Conservation (phyloP, 768 basidiomycete species). For the Termitomyces titanicus region DNA sequence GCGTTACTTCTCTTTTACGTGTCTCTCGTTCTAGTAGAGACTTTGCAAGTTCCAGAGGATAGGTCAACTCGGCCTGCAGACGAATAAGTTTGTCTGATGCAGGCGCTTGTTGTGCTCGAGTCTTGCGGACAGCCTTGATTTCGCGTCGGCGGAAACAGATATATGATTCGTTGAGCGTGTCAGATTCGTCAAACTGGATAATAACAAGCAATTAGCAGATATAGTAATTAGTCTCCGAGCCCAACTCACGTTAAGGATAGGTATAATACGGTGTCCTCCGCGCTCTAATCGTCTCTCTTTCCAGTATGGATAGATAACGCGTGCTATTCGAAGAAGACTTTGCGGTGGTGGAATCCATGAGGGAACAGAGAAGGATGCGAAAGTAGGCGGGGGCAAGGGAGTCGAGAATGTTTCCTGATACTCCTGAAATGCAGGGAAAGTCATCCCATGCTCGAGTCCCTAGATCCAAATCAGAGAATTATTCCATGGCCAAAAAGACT, state of each 20-base stretch:
- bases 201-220: not conserved
- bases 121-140: slow-evolving; percentile 91
- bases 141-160: slow-evolving; percentile 97
- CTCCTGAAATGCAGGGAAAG: slow-evolving; percentile 69
- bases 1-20: slow-evolving; percentile 63
- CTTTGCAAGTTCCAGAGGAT: slow-evolving; percentile 70
- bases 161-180: slow-evolving; percentile 88
- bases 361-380: slow-evolving; percentile 68
- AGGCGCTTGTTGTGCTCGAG: slow-evolving; percentile 84
- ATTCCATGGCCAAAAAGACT: not conserved
- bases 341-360: slow-evolving; percentile 62
- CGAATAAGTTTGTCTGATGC: slow-evolving; percentile 87
- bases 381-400: slow-evolving; percentile 55
- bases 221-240: not conserved
- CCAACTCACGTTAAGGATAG: slow-evolving; percentile 74
- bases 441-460: slow-evolving; percentile 64
- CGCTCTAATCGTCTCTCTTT: slow-evolving; percentile 77
- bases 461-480: slow-evolving; percentile 21
- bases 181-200: slow-evolving; percentile 79
- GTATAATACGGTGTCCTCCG: slow-evolving; percentile 82
- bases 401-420: slow-evolving; percentile 68
- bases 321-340: slow-evolving; percentile 65
- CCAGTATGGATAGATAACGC: slow-evolving; percentile 85
- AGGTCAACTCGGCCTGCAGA: slow-evolving; percentile 70
- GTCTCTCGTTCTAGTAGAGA: slow-evolving; percentile 69